Percentiles rank a stretch among this genome's conserved stretches.
phyloP scores from a whole-genome alignment of 305 asterid genomes.

The Andrographis paniculata region DNA sequence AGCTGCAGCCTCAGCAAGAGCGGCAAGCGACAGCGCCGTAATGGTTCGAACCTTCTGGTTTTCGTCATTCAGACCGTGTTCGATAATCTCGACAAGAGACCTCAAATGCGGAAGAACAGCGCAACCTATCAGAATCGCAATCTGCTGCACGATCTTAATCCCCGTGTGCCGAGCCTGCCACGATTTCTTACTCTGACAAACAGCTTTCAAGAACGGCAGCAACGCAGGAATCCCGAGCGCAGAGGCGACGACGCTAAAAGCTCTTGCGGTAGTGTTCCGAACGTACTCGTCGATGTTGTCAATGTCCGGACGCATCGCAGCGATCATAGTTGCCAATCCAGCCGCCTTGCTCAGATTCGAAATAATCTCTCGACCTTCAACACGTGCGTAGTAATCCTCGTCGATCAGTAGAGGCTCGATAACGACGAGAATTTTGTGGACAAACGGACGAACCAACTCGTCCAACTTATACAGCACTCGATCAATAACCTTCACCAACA shows the following conservation, averaged over 20 bases:
- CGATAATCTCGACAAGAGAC: conserved; percentile 90
- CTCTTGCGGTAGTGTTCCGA: conserved; percentile 95
- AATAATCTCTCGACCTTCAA: conserved; percentile 94
- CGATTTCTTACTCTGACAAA: conserved; percentile 96
- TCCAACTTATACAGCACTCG: conserved; percentile 92
- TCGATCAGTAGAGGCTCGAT: conserved; percentile 89
- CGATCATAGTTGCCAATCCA: conserved; percentile 98
- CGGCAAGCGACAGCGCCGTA: conserved; percentile 91
- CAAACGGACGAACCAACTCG: conserved; percentile 90
- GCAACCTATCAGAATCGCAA: conserved; percentile 87
- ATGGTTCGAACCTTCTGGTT: conserved; percentile 93
- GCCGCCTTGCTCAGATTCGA: conserved; percentile 98
- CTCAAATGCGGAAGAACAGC: conserved; percentile 96
- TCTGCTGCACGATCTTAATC: conserved; percentile 97
- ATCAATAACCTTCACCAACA: conserved; percentile 89
- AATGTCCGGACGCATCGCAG: conserved; percentile 99
- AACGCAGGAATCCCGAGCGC: conserved; percentile 96
- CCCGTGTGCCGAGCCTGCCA: conserved; percentile 99
- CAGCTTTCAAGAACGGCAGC: conserved; percentile 86
- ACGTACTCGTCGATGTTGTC: conserved; percentile 96
- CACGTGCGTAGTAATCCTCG: conserved; percentile 95
- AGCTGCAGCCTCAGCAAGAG: conserved; percentile 98
- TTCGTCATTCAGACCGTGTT: conserved; percentile 94
- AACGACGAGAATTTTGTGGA: conserved; percentile 93
- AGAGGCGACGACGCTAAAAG: conserved; percentile 96